Evolutionary conservation across 2,329 filamentous ascomycete species (phyloP), one percentile per base, ranked within the genome.

Genomic region (Apiospora marii): DNA sequence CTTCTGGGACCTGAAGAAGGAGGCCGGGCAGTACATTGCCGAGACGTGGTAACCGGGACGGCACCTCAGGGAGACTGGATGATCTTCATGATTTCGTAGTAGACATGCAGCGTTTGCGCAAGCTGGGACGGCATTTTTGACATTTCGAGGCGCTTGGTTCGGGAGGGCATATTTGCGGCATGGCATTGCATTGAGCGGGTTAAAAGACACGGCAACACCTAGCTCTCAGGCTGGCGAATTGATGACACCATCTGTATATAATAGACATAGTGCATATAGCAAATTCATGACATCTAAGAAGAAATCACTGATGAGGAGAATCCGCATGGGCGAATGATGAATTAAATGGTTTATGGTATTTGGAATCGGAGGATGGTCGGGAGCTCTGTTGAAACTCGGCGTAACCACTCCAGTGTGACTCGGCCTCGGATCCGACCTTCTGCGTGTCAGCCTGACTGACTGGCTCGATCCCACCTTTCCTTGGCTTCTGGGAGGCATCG

Each of bases 1-100:
- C 75, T 99, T 98, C 82, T 98, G 96, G 96, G 86, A 92, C 67
- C 88, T 94, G 78, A 98, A 98, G 91, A 96, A 93, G 86, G 92
- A 95, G 77, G 94, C 91, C 37, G 95, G 95, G 4, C 95, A 98
- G 85, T 99, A 98, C 82, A 98, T 98, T 87, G 94, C 96, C 73
- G 95, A 92, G 85, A 92, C 90, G 7, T 92, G 90, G 90, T 92
- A 79, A 81, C 13, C 58, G 30, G 53, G 8, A 34, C 27, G 27
- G 30, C 53, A 19, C 19, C 19, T 64, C 58, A 13, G 22, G 34
- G 19, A 14, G 30, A 64, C 34, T 24, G 58, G 10, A 10, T 30
- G 34, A 22, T 64, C 34, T n/a, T 41, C 8, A 41, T 41, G 58
- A 41, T 64, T 64, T 64, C 41, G 34, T 41, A 64, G 58, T 64